Conservation (phyloP, 108 stramenopile genomes). For the Cyclotella baltica region DNA sequence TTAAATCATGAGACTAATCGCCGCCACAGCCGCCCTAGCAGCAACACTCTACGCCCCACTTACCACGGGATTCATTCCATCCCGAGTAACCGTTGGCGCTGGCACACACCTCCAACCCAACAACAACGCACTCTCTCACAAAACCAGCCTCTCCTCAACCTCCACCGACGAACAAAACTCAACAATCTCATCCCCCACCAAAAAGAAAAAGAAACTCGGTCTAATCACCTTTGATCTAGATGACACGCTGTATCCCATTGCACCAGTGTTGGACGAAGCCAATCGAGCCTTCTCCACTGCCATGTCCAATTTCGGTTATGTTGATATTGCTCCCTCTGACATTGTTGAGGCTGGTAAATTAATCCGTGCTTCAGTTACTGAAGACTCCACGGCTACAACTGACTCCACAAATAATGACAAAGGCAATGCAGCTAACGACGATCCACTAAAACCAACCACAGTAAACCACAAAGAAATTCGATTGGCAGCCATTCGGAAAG, state of each 20-base stretch:
- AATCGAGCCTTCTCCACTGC: conserved; percentile 83
- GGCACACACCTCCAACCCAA: not conserved
- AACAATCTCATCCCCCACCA: conserved; percentile 36
- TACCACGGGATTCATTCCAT: conserved; percentile 30
- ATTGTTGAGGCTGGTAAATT: conserved; percentile 77
- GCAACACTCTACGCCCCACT: conserved; percentile 24
- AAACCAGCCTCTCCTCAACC: conserved; percentile 11
- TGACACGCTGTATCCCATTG: conserved; percentile 87
- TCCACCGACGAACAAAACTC: conserved; percentile 40
- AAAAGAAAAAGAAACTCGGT: conserved; percentile 63
- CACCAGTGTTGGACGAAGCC: conserved; percentile 73
- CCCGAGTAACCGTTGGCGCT: conserved; percentile 8
- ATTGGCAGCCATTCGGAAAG: conserved; percentile 80
- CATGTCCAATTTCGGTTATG: conserved; percentile 82
- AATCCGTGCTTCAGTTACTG: conserved; percentile 65
- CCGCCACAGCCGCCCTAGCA: conserved; percentile 32
- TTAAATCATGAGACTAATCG: conserved; percentile 26
- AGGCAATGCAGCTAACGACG: no score
- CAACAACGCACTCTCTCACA: conserved; percentile 2
- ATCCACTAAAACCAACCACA: conserved; percentile 45
- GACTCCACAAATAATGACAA: no score
- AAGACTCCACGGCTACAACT: conserved; percentile 39
- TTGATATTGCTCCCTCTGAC: conserved; percentile 67
- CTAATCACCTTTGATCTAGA: conserved; percentile 90
- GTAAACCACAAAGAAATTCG: conserved; percentile 85